phyloP scores from a whole-genome alignment of 2,329 filamentous ascomycete genomes.

The Niveomyces coronatus region DNA sequence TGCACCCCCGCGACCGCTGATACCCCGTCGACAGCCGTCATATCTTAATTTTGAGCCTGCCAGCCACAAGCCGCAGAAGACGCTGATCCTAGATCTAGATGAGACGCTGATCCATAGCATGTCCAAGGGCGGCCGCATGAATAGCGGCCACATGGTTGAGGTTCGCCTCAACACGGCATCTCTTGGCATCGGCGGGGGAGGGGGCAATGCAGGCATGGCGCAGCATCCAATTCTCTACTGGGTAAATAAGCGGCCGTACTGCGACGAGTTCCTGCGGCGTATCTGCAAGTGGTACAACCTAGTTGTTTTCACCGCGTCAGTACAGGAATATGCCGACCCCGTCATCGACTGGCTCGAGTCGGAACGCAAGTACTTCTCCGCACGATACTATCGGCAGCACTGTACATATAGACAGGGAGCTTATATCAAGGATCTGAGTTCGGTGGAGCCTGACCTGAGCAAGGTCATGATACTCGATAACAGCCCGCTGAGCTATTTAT shows the following conservation, averaged over 20 bases:
- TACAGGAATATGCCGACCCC: conserved; percentile 96
- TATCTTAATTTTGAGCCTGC: conserved; percentile 57
- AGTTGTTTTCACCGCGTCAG: conserved; percentile 91
- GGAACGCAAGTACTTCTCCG: conserved; percentile 92
- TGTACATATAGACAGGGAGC: conserved; percentile 92
- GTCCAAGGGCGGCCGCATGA: conserved; percentile 92
- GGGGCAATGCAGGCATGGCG: conserved; percentile 36
- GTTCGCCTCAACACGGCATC: conserved; percentile 72
- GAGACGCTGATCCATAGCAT: conserved; percentile 98
- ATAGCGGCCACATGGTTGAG: conserved; percentile 97
- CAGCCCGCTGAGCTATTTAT: conserved; percentile 95
- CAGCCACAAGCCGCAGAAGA: conserved; percentile 69
- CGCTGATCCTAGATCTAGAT: conserved; percentile 87
- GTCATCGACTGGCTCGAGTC: conserved; percentile 98
- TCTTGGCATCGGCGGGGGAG: conserved; percentile 56
- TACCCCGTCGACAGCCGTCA: conserved; percentile 81
- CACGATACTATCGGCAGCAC: conserved; percentile 90
- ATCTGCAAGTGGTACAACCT: conserved; percentile 98
- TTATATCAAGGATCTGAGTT: conserved; percentile 95
- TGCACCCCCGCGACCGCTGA: conserved; percentile 77
- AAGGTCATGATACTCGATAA: conserved; percentile 99
- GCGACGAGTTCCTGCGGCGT: conserved; percentile 87
- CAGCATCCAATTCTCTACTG: conserved; percentile 98
- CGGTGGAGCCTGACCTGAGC: conserved; percentile 91
- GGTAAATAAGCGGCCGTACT: conserved; percentile 94